Conservation (phyloP, 257 asterid genomes). For the Solanum virginianum region DNA sequence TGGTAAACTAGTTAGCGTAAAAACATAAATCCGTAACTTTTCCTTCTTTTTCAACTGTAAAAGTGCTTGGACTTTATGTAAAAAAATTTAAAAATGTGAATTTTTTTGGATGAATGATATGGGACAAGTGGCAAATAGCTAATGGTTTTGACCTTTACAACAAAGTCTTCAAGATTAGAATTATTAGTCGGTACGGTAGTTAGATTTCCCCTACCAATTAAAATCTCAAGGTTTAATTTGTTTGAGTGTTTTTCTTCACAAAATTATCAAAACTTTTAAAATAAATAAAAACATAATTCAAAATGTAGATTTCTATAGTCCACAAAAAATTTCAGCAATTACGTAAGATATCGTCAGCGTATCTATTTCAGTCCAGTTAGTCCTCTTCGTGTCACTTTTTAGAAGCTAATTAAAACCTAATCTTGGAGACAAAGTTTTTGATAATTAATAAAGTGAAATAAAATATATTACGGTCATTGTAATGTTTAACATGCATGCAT, state of each 20-base stretch:
- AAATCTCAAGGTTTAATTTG: slow-evolving; percentile 20
- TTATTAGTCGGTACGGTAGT: slow-evolving; percentile 62
- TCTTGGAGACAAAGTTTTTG: not conserved
- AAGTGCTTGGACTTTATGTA: not conserved
- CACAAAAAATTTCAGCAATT: not conserved
- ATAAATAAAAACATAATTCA: not conserved
- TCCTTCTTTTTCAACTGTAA: not conserved
- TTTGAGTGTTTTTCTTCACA: slow-evolving; percentile 11
- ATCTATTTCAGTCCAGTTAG: not conserved
- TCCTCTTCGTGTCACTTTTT: not conserved
- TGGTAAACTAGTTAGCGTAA: not conserved
- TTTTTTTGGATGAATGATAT: not conserved
- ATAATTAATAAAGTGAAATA: not conserved
- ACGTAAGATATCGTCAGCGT: not conserved
- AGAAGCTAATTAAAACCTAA: not conserved
- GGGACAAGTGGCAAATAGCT: slow-evolving; percentile 25
- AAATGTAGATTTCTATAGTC: not conserved
- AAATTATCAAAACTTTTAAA: not conserved
- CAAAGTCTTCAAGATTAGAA: slow-evolving; percentile 19
- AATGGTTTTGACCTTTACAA: slow-evolving; percentile 42
- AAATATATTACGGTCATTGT: not conserved
- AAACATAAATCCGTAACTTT: not conserved
- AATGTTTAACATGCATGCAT: not conserved
- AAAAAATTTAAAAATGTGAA: not conserved
- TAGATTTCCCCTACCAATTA: slow-evolving; percentile 53